Conservation (phyloP, 1,139 yeast species). For the Taphrina flavorubra region DNA sequence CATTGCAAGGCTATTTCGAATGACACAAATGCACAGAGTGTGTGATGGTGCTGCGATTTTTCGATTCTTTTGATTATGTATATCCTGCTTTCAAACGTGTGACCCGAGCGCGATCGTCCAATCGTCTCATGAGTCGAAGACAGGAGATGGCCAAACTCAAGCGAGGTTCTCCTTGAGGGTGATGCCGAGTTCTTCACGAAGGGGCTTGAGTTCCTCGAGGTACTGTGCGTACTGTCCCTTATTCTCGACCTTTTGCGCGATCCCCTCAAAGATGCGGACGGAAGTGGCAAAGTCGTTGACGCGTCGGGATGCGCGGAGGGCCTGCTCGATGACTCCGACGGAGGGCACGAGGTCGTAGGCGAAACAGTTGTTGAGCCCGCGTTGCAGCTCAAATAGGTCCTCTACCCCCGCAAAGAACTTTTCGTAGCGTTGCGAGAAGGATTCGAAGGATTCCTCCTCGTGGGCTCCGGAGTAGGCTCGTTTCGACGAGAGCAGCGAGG, state of each 20-base stretch:
- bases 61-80: slow-evolving; percentile 8
- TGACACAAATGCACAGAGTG: too few relatives aligned
- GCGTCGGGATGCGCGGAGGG: slow-evolving; percentile 97
- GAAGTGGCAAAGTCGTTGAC: slow-evolving; percentile 99
- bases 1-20: too few relatives aligned
- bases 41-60: too few relatives aligned
- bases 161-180: slow-evolving; percentile 43
- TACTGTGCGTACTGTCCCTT: slow-evolving; percentile 75
- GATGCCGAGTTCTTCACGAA: slow-evolving; percentile 84
- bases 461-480: slow-evolving; percentile 60
- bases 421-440: slow-evolving; percentile 86
- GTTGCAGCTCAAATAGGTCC: slow-evolving; percentile 78
- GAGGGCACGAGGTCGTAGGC: slow-evolving; percentile 98
- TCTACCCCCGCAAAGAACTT: slow-evolving; percentile 97
- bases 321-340: slow-evolving; percentile 93
- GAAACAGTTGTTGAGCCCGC: slow-evolving; percentile 93
- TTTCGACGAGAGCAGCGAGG: not conserved
- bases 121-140: not conserved
- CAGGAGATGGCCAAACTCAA: not conserved
- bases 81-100: not conserved
- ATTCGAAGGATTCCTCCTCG: slow-evolving; percentile 91
- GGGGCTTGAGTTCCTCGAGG: slow-evolving; percentile 89
- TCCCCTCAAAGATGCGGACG: slow-evolving; percentile 85
- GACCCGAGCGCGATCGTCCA: too few relatives aligned
- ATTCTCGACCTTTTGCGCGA: slow-evolving; percentile 37